Base-by-base conservation (phyloP, 768 basidiomycete genomes). In the Melanogaster broomeanus region DNA sequence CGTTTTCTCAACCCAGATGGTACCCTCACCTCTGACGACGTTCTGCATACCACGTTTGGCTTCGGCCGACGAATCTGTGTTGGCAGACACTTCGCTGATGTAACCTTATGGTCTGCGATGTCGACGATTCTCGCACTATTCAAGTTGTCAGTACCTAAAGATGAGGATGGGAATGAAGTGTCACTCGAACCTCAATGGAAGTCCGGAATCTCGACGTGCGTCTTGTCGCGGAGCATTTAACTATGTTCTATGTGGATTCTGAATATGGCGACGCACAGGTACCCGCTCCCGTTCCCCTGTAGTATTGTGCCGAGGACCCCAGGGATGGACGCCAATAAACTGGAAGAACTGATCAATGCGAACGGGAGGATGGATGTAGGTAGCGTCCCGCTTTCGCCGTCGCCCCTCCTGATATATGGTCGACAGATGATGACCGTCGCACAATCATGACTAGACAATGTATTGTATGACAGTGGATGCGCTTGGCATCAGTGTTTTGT, bases 1-100 rank as follows among this genome's bases (percentile, higher is more conserved):
- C 63, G 72, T 13, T 75, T 76, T 47, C 45, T 74, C 10, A 67
- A 73, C 33, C 3, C 37, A 2, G 45, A 63, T 19, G 61, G 55
- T 1, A 53, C 47, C 6, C 51, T 60, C 31, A 60, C 49, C 9
- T 41, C 38, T 9, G 57, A 62, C 19, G 49, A 46, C 19, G 48
- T 56, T 8, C 38, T 43, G 21, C 22, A 41, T 18, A 51, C 56
- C 15, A 60, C 44, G 11, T 66, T 61, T 6, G 62, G 62, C 13
- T 61, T 60, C 25, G 61, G 65, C 22, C 52, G 62, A 31, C 55
- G 64, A 16, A 49, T 41, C 18, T 62, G 64, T 28, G 59, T 57
- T 21, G 60, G 62, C 19, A 50, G 49, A 24, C 48, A 57, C 51
- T 60, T 60, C 52, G 57, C 47, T 4, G 52, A 58, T 12, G 24